Evolutionary conservation across 768 basidiomycete genomes (phyloP).

Genomic region (Mycena alexandri): DNA sequence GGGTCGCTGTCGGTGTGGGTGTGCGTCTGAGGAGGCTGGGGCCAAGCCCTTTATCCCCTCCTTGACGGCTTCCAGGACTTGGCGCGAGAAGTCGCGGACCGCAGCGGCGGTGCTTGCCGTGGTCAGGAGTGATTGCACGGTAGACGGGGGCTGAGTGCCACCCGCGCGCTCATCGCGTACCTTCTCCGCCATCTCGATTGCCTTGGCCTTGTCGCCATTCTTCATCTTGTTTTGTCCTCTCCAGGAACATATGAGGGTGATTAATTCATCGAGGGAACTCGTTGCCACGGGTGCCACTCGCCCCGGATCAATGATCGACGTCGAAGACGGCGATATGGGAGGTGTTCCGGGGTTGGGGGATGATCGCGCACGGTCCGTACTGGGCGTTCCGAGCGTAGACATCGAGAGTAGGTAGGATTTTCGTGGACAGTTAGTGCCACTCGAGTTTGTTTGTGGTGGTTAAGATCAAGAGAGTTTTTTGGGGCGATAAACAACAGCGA

Average conservation of each 20-base stretch:
- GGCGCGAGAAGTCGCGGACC: neutral
- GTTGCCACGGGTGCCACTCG: constrained; percentile 1
- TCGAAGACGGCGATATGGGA: constrained; percentile 12
- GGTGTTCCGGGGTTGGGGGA: too few species aligned
- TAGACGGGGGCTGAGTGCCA: neutral
- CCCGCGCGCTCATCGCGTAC: neutral
- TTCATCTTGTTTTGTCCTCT: neutral
- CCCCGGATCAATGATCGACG: neutral
- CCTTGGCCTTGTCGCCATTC: constrained; percentile 6
- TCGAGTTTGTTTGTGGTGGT: too few species aligned
- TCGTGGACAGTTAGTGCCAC: too few species aligned
- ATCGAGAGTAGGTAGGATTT: too few species aligned
- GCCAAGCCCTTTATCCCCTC: neutral
- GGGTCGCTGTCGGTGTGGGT: neutral
- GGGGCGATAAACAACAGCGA: too few species aligned
- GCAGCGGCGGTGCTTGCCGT: neutral
- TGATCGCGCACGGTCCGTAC: too few species aligned
- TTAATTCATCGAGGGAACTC: neutral
- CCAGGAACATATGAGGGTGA: neutral
- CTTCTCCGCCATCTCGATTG: neutral
- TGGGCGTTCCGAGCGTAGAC: too few species aligned
- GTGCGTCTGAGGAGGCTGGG: neutral
- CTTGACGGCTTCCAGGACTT: neutral
- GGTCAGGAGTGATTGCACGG: too few species aligned
- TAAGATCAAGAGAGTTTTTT: too few species aligned